These are phyloP conservation scores for Lithospermum erythrorhizon DNA, from an alignment of 257 asterid species.

Conservation along the genomic window DNA sequence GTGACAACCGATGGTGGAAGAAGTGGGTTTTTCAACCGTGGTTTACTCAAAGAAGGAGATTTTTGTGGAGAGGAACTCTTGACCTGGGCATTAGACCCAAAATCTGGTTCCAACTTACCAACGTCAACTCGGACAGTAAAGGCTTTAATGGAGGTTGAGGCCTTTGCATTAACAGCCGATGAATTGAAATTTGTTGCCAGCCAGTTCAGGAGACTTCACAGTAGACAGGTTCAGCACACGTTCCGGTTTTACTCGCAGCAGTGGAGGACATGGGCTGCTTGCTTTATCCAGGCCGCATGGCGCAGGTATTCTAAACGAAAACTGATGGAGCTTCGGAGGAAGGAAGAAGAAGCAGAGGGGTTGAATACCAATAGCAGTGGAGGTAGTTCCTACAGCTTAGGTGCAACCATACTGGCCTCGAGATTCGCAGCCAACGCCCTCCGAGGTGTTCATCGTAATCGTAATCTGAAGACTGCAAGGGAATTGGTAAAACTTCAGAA, in stretches of 20 bases:
- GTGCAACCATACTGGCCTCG: slow-evolving; percentile 78
- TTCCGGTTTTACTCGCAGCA: slow-evolving; percentile 16
- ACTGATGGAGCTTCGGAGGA: slow-evolving; percentile 51
- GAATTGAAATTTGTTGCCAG: slow-evolving; percentile 16
- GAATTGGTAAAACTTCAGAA: slow-evolving; percentile 75
- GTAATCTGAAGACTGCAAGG: slow-evolving; percentile 70
- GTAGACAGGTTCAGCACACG: slow-evolving; percentile 18
- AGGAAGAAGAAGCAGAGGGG: slow-evolving; percentile 54
- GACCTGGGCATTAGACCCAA: slow-evolving; percentile 14
- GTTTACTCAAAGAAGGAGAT: slow-evolving; percentile 9
- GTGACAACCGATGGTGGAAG: slow-evolving; percentile 18
- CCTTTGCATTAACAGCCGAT: slow-evolving; percentile 14
- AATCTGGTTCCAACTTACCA: slow-evolving; percentile 12
- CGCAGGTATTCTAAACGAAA: slow-evolving; percentile 43
- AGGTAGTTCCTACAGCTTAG: slow-evolving; percentile 50
- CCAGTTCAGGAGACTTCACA: slow-evolving; percentile 17
- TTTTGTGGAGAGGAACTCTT: slow-evolving; percentile 20
- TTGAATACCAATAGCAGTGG: slow-evolving; percentile 32
- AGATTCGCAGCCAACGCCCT: slow-evolving; percentile 83
- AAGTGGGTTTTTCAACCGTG: slow-evolving; percentile 17
- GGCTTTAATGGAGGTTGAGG: slow-evolving; percentile 14
- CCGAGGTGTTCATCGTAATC: slow-evolving; percentile 77
- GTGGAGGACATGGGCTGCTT: slow-evolving; percentile 18
- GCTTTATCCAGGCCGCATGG: slow-evolving; percentile 13
- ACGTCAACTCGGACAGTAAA: slow-evolving; percentile 18